Base-by-base conservation (phyloP, 768 basidiomycete genomes). In the Boletales sp. region DNA sequence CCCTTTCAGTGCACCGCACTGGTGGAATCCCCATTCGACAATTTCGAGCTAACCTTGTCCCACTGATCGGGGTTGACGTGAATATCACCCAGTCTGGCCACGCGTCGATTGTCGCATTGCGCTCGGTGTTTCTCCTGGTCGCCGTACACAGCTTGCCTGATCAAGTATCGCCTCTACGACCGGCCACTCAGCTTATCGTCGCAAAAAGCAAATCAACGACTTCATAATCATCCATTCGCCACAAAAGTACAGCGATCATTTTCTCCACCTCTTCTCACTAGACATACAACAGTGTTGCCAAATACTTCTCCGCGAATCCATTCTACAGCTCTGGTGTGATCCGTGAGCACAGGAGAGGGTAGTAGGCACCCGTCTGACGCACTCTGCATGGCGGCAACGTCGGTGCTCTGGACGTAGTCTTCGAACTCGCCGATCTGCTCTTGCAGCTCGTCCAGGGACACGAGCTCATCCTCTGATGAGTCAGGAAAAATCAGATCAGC, bases 321-420 rank as follows among this genome's bases (percentile, higher is more conserved):
- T 21, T 40, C 47, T 64, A 67, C 1, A 67, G 47, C 39, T 67
- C 66, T 67, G 10, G 1, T 50, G 35, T 44, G 11, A n/a, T 2
- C 29, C 36, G 27, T 65, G 5, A 59, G 51, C 34, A 18, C 6
- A 29, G 18, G 4, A 19, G 40, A 27, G 13, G 21, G 11, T 0
- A 10, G 11, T 0, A 10, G 3, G 19, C 5, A 37, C 40, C 32
- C 18, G 13, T 43, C 29, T 5, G 30, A 47, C 58, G 45, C 67
- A 92, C 90, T 94, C 72, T 94, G 92, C 92, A 94, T 94, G 54
- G 92, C 94, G 57, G 87, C 85, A 55, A 97, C 69, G 68, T 97
- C 94, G 29, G 87, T 77, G 69, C 90, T 93, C 78, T 97, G 94
- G 55, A 95, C 82, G 63, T 83, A 87, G 62, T 93, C 91, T 12